Evolutionary conservation across 2,329 filamentous ascomycete genomes (phyloP), one percentile per base, ranked within the genome.

Genomic region (Beauveria varroae): DNA sequence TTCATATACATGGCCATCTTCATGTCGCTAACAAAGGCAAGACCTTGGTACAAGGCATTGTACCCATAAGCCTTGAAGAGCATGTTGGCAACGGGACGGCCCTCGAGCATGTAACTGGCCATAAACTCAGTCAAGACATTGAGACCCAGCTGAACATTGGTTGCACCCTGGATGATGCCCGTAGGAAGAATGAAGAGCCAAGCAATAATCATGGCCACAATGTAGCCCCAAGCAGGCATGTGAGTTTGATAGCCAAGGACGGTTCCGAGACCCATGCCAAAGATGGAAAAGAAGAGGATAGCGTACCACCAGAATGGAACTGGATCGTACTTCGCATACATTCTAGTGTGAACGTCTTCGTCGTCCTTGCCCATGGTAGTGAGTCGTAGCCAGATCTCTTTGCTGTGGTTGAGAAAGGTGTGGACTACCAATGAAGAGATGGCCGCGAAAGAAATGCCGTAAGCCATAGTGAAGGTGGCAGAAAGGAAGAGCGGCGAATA

Each of bases 401-500:
- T 75, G 41, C 74, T 74, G 57, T 78, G 72, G 61, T 73, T 75
- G 1, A 79, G 34, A 10, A 61, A 63, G 57, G 18, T 69, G 67
- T 76, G 77, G 4, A 74, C 72, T 28, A 76, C 68, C 5, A 71
- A 74, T 1, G 78, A 77, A 0, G 77, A 79, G 40, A 86, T 69
- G 28, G 80, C 76, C 3, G 68, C 68, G 66, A 83, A 85, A 0
- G 79, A 81, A 12, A 69, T 61, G 4, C 67, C 67, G 41, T 68
- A 69, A 43, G 75, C 75, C n/a, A 79, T 66, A 16, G 75, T 73
- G 8, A 78, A 81, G 0, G 78, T 79, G 0, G 78, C 69, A 0
- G 78, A 75, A 1, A 85, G 69, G 61, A 84, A 84, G 49, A 84
- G 73, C 0, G 82, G 80, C 8, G 81, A 83, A 28, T 83, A 85